phyloP scores from a whole-genome alignment of 2,329 filamentous ascomycete genomes.

The Aspergillus texensis region DNA sequence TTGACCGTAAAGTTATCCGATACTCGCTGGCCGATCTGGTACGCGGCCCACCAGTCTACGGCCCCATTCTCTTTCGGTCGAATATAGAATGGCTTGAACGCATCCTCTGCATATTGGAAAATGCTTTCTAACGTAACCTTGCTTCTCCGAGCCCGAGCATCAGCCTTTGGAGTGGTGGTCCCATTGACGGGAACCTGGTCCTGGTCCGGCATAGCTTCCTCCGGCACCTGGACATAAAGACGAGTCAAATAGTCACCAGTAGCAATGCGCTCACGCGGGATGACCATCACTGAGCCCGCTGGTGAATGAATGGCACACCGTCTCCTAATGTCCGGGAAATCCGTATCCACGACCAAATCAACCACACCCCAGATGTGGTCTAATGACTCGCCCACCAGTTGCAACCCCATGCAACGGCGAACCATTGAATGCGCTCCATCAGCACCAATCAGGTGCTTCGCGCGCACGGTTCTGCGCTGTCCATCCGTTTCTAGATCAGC shows the following conservation, averaged over 20 bases:
- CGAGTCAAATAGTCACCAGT: slow-evolving; percentile 70
- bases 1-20: slow-evolving; percentile 52
- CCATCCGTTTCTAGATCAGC: slow-evolving; percentile 36
- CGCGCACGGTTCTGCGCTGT: slow-evolving; percentile 49
- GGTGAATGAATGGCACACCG: slow-evolving; percentile 76
- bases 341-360: slow-evolving; percentile 70
- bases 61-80: slow-evolving; percentile 59
- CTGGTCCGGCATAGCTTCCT: slow-evolving; percentile 29
- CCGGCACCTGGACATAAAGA: slow-evolving; percentile 58
- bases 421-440: slow-evolving; percentile 71
- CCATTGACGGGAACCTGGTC: slow-evolving; percentile 20
- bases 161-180: slow-evolving; percentile 52
- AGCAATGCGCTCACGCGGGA: slow-evolving; percentile 66
- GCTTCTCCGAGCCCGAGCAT: slow-evolving; percentile 64
- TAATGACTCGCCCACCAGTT: slow-evolving; percentile 68
- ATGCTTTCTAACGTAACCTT: slow-evolving; percentile 67
- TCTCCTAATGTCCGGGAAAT: slow-evolving; percentile 80
- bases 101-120: slow-evolving; percentile 65
- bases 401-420: slow-evolving; percentile 55
- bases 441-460: slow-evolving; percentile 72
- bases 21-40: slow-evolving; percentile 73
- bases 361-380: slow-evolving; percentile 76
- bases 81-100: slow-evolving; percentile 68
- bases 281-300: slow-evolving; percentile 77
- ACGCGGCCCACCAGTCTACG: slow-evolving; percentile 75